A percentile compares a stretch with the other conserved stretches of the same genome.
Conservation (phyloP, 2,329 filamentous ascomycete genomes). For the Beauveria scarabaeidicola region DNA sequence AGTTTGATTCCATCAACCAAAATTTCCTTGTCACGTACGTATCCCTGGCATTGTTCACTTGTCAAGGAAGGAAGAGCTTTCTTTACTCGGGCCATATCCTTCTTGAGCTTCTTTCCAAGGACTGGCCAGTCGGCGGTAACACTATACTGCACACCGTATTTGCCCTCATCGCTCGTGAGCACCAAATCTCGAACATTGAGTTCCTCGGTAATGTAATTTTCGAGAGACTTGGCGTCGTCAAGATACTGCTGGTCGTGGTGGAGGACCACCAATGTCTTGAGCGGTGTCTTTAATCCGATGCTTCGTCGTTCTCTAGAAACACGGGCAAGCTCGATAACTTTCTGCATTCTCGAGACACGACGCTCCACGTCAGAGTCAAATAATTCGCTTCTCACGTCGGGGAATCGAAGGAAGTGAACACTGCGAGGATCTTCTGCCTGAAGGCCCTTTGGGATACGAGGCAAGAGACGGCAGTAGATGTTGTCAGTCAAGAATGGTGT, state of each 20-base stretch:
- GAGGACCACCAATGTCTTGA: conserved; percentile 84
- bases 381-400: conserved; percentile 77
- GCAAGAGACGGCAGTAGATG: conserved; percentile 78
- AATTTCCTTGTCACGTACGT: conserved; percentile 65
- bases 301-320: conserved; percentile 77
- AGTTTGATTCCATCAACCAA: conserved; percentile 79
- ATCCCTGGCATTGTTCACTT: conserved; percentile 73
- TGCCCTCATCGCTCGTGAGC: conserved; percentile 76
- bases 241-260: conserved; percentile 77
- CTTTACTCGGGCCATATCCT: conserved; percentile 85
- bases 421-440: conserved; percentile 67
- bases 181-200: conserved; percentile 82
- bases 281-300: conserved; percentile 80
- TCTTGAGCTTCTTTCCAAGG: conserved; percentile 94
- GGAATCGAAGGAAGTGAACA: conserved; percentile 88
- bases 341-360: conserved; percentile 84
- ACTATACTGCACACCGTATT: conserved; percentile 88
- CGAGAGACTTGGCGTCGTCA: conserved; percentile 74
- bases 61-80: conserved; percentile 74
- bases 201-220: conserved; percentile 86
- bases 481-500: conserved; percentile 92
- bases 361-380: conserved; percentile 83
- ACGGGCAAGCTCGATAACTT: conserved; percentile 84
- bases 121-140: conserved; percentile 88
- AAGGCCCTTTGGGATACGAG: conserved; percentile 67